A percentile compares a stretch with the other conserved stretches of the same genome.
phyloP scores from a whole-genome alignment of 2,329 filamentous ascomycete genomes.

The Gaeumannomyces sp. region DNA sequence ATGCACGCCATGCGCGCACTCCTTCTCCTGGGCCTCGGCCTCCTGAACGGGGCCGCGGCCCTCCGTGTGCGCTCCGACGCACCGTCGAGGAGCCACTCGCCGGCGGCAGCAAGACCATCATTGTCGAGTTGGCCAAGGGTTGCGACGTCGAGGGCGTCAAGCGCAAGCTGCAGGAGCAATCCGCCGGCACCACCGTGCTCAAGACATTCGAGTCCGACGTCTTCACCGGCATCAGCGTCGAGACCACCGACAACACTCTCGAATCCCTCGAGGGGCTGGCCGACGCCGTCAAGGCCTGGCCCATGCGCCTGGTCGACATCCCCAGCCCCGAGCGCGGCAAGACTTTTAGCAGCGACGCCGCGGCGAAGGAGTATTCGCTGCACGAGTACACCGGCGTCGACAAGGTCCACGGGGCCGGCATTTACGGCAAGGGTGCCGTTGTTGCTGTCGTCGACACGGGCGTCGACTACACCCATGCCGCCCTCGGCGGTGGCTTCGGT shows the following conservation, averaged over 20 bases:
- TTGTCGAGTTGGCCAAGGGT: neutral
- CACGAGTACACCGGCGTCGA: conserved; percentile 18
- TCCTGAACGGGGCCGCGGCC: neutral
- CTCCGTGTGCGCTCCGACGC: neutral
- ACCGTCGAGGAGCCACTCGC: neutral
- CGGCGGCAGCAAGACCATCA: neutral
- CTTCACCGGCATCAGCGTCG: conserved; percentile 5
- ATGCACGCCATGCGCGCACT: neutral
- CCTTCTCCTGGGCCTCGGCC: neutral
- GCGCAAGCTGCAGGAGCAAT: neutral
- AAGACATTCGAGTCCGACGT: conserved; percentile 7
- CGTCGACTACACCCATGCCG: conserved; percentile 17
- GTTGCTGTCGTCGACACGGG: conserved; percentile 20
- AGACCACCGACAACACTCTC: conserved; percentile 9
- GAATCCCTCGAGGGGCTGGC: neutral
- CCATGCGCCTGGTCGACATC: conserved; percentile 1
- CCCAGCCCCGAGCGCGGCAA: conserved; percentile 5
- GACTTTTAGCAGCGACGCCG: conserved; percentile 17
- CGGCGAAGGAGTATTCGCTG: conserved; percentile 16
- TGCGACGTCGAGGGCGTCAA: neutral
- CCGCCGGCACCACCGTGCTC: neutral
- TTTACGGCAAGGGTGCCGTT: conserved; percentile 15
- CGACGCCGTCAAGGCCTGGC: conserved; percentile 7
- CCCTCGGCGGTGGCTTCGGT: conserved; percentile 23
- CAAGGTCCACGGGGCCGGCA: conserved; percentile 16